A percentile compares a stretch with the other conserved stretches of the same genome.
phyloP scores from a whole-genome alignment of 768 basidiomycete species.

The Amanita inopinata region DNA sequence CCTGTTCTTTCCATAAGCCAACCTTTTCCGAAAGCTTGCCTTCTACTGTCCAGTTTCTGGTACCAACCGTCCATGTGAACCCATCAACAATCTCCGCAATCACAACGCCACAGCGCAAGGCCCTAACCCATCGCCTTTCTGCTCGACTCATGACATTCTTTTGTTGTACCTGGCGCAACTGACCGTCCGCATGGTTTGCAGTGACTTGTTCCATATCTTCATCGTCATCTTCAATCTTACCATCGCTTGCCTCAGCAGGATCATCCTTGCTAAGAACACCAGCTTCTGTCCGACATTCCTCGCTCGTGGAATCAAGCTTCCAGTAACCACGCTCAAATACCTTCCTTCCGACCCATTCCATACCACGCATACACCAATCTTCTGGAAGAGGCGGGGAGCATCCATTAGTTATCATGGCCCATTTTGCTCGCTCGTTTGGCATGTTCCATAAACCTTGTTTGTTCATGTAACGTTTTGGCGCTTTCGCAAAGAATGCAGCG shows the following conservation, averaged over 20 bases:
- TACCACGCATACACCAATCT: conserved; percentile 92
- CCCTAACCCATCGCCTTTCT: conserved; percentile 62
- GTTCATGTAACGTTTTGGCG: conserved; percentile 45
- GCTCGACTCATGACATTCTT: conserved; percentile 26
- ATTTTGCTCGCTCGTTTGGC: conserved; percentile 39
- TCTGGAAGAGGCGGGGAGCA: conserved; percentile 73
- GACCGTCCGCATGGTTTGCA: conserved; percentile 15
- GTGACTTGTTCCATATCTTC: conserved; percentile 23
- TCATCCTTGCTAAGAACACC: conserved; percentile 68
- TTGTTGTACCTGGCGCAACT: conserved; percentile 16
- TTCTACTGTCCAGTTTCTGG: conserved; percentile 52
- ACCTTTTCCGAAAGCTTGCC: conserved; percentile 63
- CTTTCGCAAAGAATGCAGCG: conserved; percentile 46
- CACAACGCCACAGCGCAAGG: conserved; percentile 59
- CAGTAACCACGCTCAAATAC: conserved; percentile 94
- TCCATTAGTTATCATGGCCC: conserved; percentile 60
- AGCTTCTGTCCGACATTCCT: conserved; percentile 58
- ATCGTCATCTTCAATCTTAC: conserved; percentile 73
- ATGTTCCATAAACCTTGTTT: conserved; percentile 30
- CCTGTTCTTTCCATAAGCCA: conserved; percentile 59
- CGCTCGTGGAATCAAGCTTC: conserved; percentile 46
- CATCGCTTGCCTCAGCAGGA: conserved; percentile 52
- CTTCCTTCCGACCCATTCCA: conserved; percentile 90
- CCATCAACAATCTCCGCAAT: conserved; percentile 68
- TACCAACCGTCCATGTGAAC: conserved; percentile 53